Evolutionary conservation across 2,329 filamentous ascomycete genomes (phyloP), one percentile per base, ranked within the genome.

Genomic region (Ceratocystis diversiconidia): DNA sequence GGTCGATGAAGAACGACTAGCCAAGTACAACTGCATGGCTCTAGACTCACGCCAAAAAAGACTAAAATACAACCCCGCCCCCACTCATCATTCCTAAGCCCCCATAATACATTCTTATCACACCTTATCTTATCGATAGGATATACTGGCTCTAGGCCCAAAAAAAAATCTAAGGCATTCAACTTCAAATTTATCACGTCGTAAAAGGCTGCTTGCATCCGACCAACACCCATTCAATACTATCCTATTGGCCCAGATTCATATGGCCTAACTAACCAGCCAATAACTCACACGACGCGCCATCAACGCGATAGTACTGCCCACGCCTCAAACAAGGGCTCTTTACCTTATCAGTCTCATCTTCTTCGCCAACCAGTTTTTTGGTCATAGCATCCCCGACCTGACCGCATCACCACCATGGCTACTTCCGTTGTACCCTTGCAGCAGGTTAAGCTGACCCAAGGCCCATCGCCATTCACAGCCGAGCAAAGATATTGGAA

Each of bases 401-500:
- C 36, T 6, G 15, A 28, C 52, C 10, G 1, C n/a, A 19, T 17
- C 44, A 57, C 22, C 69, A 73, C 69, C 73, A 96, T 96, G 91
- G 91, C 92, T 71, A 89, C 91, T 72, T 86, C 90, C 78, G 89
- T 95, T 72, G 84, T 85, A 75, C 88, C 89, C 68, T 79, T 95
- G 70, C 85, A 86, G 74, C 87, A 87, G 75, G 79, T 95, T 73
- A 95, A 90, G 80, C 83, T 95, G 73, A 86, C 92, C 66, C 83
- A 88, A 69, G 89, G 90, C 62, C 91, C 91, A 66, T 86, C 88
- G 50, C 87, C 90, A 64, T 78, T 92, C 61, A 96, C 92, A 5
- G 87, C 92, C 41, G 94, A 99, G 78, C 92, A 97, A 77, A 84
- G 87, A 70, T 97, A 97, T 80, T 99, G 95, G 95, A 88, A 88